phyloP scores from a whole-genome alignment of 108 stramenopile species.

The Cyclotella kingstonii region DNA sequence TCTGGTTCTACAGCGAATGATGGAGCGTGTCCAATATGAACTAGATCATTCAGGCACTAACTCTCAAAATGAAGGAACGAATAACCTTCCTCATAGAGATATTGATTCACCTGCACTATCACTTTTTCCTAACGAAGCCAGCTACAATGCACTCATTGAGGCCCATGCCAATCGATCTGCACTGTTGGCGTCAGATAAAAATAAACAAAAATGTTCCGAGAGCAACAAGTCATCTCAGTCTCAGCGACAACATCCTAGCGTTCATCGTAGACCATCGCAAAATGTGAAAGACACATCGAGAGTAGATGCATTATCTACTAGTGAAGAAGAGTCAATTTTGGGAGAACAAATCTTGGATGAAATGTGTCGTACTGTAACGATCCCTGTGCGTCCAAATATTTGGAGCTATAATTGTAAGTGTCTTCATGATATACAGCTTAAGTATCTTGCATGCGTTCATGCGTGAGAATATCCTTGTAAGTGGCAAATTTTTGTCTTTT shows the following conservation, averaged over 20 bases:
- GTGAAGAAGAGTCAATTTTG: constrained; percentile 37
- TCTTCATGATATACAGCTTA: neutral
- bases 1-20: constrained; percentile 34
- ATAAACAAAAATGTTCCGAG: neutral
- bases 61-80: neutral
- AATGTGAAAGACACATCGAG: neutral
- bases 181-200: constrained; percentile 24
- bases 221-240: neutral
- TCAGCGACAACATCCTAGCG: neutral
- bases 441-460: neutral
- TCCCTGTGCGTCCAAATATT: constrained; percentile 31
- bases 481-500: neutral
- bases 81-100: neutral
- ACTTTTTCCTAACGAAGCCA: constrained; percentile 31
- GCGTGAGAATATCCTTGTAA: too few relatives aligned
- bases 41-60: constrained; percentile 11
- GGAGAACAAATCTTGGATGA: constrained; percentile 41
- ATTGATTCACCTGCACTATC: constrained; percentile 12
- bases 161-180: constrained; percentile 37
- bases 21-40: constrained; percentile 38
- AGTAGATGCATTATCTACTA: constrained; percentile 30
- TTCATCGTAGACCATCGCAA: neutral
- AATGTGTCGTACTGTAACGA: constrained; percentile 21
- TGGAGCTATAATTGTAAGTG: constrained; percentile 46
- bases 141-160: constrained; percentile 45